These are phyloP conservation scores for Barnettozyma vustinii DNA, from an alignment of 805 yeast genomes.

Conservation along the genomic window DNA sequence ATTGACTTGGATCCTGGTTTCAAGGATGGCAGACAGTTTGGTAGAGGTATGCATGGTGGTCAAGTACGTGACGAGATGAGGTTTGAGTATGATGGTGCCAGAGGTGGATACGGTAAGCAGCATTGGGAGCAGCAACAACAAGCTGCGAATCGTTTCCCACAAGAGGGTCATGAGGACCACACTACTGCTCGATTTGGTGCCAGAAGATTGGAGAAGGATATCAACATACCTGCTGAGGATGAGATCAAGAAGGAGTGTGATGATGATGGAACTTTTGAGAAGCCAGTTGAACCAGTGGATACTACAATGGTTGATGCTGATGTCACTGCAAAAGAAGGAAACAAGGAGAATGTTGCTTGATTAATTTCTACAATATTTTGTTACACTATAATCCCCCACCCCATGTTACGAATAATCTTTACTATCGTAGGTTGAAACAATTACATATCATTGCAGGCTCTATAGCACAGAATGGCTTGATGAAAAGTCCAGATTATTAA, in stretches of 20 bases:
- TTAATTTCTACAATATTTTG: background rate
- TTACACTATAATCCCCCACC: background rate
- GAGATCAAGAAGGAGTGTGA: background rate
- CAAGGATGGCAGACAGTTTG: constrained; percentile 91
- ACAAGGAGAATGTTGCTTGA: constrained; percentile 1
- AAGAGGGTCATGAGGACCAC: constrained; percentile 13
- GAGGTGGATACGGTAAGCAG: constrained; percentile 38
- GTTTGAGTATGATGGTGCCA: constrained; percentile 43
- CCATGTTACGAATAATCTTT: too few relatives aligned
- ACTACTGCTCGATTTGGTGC: constrained; percentile 27
- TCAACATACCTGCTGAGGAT: constrained; percentile 1
- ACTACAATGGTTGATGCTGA: background rate
- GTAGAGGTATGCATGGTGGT: constrained; percentile 90
- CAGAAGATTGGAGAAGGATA: constrained; percentile 20
- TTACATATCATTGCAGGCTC: background rate
- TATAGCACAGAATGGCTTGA: background rate
- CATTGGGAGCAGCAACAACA: constrained; percentile 4
- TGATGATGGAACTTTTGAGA: background rate
- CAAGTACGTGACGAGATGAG: constrained; percentile 72
- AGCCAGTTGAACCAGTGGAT: background rate
- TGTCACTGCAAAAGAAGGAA: background rate
- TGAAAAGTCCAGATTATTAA: background rate
- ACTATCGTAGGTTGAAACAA: background rate
- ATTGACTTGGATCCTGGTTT: constrained; percentile 96
- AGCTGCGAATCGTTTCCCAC: constrained; percentile 19